phyloP scores from a whole-genome alignment of 805 yeast genomes.

The Starmera caribaea region DNA sequence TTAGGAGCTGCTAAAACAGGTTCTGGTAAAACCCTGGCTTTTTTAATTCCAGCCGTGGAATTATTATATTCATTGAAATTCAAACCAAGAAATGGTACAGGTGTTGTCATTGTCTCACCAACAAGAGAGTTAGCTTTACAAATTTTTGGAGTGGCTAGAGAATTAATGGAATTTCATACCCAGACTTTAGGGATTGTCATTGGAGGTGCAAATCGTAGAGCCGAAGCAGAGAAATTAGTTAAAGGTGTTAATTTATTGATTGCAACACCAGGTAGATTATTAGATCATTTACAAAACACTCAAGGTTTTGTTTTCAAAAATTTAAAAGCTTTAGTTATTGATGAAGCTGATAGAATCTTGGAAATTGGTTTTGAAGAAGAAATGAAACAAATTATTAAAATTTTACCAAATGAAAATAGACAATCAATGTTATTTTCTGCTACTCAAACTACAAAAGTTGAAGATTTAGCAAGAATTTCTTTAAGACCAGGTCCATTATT shows the following conservation, averaged over 20 bases:
- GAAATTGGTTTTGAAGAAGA: constrained; percentile 99
- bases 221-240: constrained; percentile 87
- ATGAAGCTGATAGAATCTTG: constrained; percentile 96
- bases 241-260: constrained; percentile 91
- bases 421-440: constrained; percentile 99
- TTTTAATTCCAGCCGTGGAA: constrained; percentile 92
- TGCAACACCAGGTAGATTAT: constrained; percentile 95
- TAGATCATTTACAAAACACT: constrained; percentile 95
- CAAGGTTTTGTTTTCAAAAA: constrained; percentile 90
- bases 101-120: constrained; percentile 92
- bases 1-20: constrained; percentile 99
- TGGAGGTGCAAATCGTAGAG: constrained; percentile 97
- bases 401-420: constrained; percentile 85
- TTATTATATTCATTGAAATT: constrained; percentile 80
- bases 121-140: constrained; percentile 97
- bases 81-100: constrained; percentile 97
- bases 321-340: constrained; percentile 87
- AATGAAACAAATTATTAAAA: constrained; percentile 92
- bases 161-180: constrained; percentile 70
- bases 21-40: constrained; percentile 95
- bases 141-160: constrained; percentile 96
- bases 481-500: constrained; percentile 88
- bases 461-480: constrained; percentile 94
- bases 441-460: constrained; percentile 97
- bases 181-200: constrained; percentile 96